These are phyloP conservation scores for Ananas comosus DNA, from an alignment of 176 grass and related monocot genomes.

Conservation along the genomic window DNA sequence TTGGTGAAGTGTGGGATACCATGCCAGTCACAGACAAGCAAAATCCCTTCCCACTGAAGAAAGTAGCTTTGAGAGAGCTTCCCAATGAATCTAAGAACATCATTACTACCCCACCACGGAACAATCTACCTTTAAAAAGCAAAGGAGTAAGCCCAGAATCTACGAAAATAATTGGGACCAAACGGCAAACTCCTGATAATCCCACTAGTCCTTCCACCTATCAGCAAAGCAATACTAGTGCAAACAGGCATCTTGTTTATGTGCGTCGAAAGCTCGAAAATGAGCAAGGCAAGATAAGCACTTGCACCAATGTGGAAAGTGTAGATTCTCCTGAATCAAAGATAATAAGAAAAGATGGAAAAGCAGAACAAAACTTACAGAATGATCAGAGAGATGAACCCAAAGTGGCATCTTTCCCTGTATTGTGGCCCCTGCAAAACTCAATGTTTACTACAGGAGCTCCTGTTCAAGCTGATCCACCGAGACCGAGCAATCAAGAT, in stretches of 20 bases:
- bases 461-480: constrained; percentile 13
- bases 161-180: constrained; percentile 26
- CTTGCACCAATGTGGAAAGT: neutral
- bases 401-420: constrained; percentile 16
- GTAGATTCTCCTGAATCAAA: constrained; percentile 36
- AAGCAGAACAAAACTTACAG: constrained; percentile 31
- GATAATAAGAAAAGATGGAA: constrained; percentile 26
- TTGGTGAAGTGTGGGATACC: constrained; percentile 7
- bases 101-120: constrained; percentile 31
- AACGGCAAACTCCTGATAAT: constrained; percentile 36
- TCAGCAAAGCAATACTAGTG: constrained; percentile 10
- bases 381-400: constrained; percentile 23
- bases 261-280: constrained; percentile 59
- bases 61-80: constrained; percentile 25
- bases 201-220: constrained; percentile 33
- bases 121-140: constrained; percentile 33
- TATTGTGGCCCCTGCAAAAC: neutral
- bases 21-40: constrained; percentile 41
- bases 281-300: constrained; percentile 45
- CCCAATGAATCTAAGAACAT: constrained; percentile 31
- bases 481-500: constrained; percentile 31
- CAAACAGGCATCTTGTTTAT: constrained; percentile 53
- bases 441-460: constrained; percentile 15
- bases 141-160: constrained; percentile 30
- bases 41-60: constrained; percentile 30